Base-by-base conservation (phyloP, 306 rosid genomes). In the Vachellia pachyceras region DNA sequence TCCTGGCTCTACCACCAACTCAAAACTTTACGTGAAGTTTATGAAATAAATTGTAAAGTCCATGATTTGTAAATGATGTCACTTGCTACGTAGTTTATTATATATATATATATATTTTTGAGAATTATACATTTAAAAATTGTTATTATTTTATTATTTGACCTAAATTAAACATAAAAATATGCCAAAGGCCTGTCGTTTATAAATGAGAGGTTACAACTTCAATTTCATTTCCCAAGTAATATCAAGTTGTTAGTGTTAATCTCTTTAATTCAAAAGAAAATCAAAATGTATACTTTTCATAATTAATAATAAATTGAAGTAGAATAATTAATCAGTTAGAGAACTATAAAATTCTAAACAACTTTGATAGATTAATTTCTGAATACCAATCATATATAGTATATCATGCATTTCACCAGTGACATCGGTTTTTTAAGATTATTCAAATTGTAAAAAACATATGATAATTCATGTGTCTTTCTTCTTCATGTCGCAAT, bases 401-500 rank as follows among this genome's bases (percentile, higher is more conserved):
- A n/a, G n/a, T n/a, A 12, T 6, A n/a, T 20, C 29, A 55, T 52
- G 20, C 33, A 55, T 55, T 55, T 20, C 63, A 55, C 20, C 33
- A 7, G 0, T 55, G 29, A 5, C 63, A 2, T 20, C 20, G 13
- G 29, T 3, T 13, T 55, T n/a, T 8, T 55, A 55, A 55, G 8
- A 20, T 55, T n/a, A n/a, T 0, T 20, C 7, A n/a, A 49, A n/a
- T 7, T 33, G 7, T n/a, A 55, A 12, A 7, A 50, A 4, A 50
- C 76, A 41, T 5, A 11, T 12, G 49, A 49, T 58, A 65, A 60
- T 40, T 25, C 71, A 58, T 55, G 35, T 67, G 35, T 69, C 17
- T 80, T 77, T 72, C 80, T 86, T 76, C 39, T 77, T 35, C 46
- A 46, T 15, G 25, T n/a, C 13, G 63, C 35, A 17, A 45, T 41